phyloP scores from a whole-genome alignment of 2,329 filamentous ascomycete genomes.

The Penicillium aurantiogriseum region DNA sequence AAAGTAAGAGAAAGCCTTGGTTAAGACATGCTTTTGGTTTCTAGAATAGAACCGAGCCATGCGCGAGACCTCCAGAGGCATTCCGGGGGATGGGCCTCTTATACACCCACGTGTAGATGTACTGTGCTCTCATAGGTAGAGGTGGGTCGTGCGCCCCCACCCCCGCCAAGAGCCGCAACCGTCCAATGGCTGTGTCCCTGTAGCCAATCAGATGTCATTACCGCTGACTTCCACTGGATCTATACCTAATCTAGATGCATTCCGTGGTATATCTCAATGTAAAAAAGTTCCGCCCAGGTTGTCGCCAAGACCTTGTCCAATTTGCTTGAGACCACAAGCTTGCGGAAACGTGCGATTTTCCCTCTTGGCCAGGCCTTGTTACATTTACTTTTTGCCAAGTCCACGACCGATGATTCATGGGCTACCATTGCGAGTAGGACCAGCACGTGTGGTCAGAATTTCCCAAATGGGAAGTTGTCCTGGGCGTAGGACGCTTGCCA shows the following conservation, averaged over 20 bases:
- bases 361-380: slow-evolving; percentile 1
- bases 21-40: neutral
- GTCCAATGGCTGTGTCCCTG: neutral
- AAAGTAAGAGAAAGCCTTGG: too few relatives aligned
- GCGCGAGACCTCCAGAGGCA: neutral
- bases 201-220: neutral
- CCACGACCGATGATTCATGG: neutral
- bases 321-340: slow-evolving; percentile 10
- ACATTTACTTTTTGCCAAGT: slow-evolving; percentile 17
- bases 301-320: slow-evolving; percentile 2
- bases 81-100: slow-evolving; percentile 5
- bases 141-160: slow-evolving; percentile 10
- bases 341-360: neutral
- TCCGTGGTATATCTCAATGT: neutral
- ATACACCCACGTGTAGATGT: slow-evolving; percentile 12
- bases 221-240: neutral
- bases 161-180: slow-evolving; percentile 17
- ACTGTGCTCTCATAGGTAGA: slow-evolving; percentile 16
- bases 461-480: neutral
- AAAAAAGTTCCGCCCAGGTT: neutral
- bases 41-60: neutral
- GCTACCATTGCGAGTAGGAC: slow-evolving; percentile 17
- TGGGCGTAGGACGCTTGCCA: neutral
- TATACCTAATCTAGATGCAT: slow-evolving; percentile 6
- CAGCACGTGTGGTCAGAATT: slow-evolving; percentile 19